Percentiles rank a stretch among this genome's conserved stretches.
Evolutionary conservation across 106 monocot species (phyloP).

Genomic region (Xerophyta viscosa): DNA sequence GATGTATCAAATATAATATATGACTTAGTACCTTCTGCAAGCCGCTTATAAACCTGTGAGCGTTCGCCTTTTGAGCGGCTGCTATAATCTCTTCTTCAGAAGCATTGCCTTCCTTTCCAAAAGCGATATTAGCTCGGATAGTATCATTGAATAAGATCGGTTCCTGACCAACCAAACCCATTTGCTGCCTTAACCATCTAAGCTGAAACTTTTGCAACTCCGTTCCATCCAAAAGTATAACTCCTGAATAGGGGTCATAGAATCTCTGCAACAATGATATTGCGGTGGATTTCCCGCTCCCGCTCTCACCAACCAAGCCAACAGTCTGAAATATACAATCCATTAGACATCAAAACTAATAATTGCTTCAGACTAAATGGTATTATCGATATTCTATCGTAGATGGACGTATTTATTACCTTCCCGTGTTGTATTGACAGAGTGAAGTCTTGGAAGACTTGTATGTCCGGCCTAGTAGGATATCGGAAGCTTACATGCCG

Average conservation of each 20-base stretch:
- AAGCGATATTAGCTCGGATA: conserved; percentile 17
- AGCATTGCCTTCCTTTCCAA: conserved; percentile 15
- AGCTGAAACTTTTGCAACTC: conserved; percentile 17
- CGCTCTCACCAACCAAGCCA: conserved; percentile 12
- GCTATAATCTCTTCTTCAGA: conserved; percentile 11
- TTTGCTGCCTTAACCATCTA: conserved; percentile 16
- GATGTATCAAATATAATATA: too few relatives aligned
- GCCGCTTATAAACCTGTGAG: conserved; percentile 11
- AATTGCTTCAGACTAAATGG: too few relatives aligned
- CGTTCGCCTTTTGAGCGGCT: conserved; percentile 12
- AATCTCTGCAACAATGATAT: conserved; percentile 15
- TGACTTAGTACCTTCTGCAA: too few relatives aligned
- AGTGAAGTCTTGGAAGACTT: conserved; percentile 47
- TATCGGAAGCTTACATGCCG: conserved; percentile 48
- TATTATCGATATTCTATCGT: too few relatives aligned
- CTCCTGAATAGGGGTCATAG: conserved; percentile 14
- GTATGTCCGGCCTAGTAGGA: conserved; percentile 42
- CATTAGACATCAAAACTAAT: too few relatives aligned
- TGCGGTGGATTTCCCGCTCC: conserved; percentile 16
- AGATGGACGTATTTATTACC: conserved; percentile 5
- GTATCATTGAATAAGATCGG: conserved; percentile 13
- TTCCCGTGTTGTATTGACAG: conserved; percentile 33
- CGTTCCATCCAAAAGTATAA: conserved; percentile 12
- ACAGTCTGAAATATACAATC: conserved; percentile 14
- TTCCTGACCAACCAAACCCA: conserved; percentile 17